These are phyloP conservation scores for Stylonectria norvegica DNA, from an alignment of 2,329 filamentous ascomycete genomes.

Conservation along the genomic window DNA sequence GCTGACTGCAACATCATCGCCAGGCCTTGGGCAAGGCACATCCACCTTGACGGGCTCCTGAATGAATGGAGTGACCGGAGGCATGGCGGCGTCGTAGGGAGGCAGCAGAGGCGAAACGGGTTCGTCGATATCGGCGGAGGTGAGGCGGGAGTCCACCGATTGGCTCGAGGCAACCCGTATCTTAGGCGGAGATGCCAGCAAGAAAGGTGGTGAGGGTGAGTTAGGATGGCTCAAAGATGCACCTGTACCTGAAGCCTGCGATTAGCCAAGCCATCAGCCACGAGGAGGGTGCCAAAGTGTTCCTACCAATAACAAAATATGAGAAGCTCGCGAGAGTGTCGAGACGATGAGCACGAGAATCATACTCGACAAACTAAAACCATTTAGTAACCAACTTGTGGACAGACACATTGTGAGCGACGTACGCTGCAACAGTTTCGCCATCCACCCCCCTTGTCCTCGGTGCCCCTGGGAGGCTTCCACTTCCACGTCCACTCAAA, in stretches of 20 bases:
- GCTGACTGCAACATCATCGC: slow-evolving; percentile 77
- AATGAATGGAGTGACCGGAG: slow-evolving; percentile 21
- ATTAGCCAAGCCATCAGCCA: too few relatives aligned
- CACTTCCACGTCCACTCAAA: slow-evolving; percentile 98
- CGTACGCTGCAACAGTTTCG: slow-evolving; percentile 87
- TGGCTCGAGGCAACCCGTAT: slow-evolving; percentile 82
- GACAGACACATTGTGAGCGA: too few relatives aligned
- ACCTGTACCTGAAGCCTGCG: slow-evolving; percentile 45
- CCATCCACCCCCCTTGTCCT: slow-evolving; percentile 89
- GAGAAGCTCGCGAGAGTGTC: slow-evolving; percentile 89
- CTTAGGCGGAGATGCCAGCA: slow-evolving; percentile 69
- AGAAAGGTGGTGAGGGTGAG: slow-evolving; percentile 68
- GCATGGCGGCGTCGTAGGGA: slow-evolving; percentile 34
- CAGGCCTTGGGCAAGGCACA: slow-evolving; percentile 78
- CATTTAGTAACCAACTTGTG: slow-evolving; percentile 25
- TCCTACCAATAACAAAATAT: slow-evolving; percentile 83
- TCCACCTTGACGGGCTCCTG: slow-evolving; percentile 73
- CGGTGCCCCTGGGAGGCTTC: slow-evolving; percentile 77
- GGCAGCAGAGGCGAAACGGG: slow-evolving; percentile 50
- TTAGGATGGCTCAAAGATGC: slow-evolving; percentile 53
- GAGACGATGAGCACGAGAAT: slow-evolving; percentile 84
- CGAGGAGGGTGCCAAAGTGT: slow-evolving; percentile 2
- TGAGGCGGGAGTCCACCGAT: slow-evolving; percentile 79
- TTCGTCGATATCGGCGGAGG: slow-evolving; percentile 65
- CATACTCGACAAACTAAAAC: slow-evolving; percentile 86